Evolutionary conservation across 768 basidiomycete species (phyloP), one percentile per base, ranked within the genome.

Genomic region (Pholiota molesta): DNA sequence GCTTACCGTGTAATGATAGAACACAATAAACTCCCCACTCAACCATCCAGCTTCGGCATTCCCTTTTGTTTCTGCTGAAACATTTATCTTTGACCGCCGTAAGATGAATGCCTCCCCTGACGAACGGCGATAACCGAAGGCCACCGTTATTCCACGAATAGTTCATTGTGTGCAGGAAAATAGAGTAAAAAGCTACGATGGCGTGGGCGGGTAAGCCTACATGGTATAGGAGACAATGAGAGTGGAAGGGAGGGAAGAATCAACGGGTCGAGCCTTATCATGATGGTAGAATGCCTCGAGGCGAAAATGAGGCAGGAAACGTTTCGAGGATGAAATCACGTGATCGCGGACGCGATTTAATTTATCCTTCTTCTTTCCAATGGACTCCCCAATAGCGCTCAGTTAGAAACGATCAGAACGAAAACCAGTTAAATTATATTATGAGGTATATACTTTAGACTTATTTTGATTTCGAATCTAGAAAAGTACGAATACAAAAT

Each of bases 11-110:
- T 13, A 21, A 21, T 19, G 7, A 47, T 47, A 47, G 5, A 2
- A 26, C 1, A 49, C 42, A 44, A 44, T 21, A n/a, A 17, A n/a
- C 7, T 9, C 19, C 42, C n/a, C 42, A 44, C 42, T 16, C 19
- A 53, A 17, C 13, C 19, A 4, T 6, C 31, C 26, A 28, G 35
- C n/a, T 21, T 40, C 26, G 0, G 10, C n/a, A 11, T 54, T n/a
- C n/a, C 29, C 7, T 37, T 55, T 55, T 35, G 35, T 55, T 55
- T 35, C 26, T 29, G 53, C 11, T 55, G 53, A 55, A 55, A 55
- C 53, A 55, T 21, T n/a, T 33, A 37, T 55, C 53, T 23, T 8
- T 26, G 31, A 23, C 19, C 11, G 26, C 13, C 53, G 39, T 21
- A 17, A 11, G 21, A 35, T 23, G 33, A 35, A 40, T 16, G 31